A percentile compares a stretch with the other conserved stretches of the same genome.
Evolutionary conservation across 805 yeast species (phyloP).

Genomic region (Ogataea dorogensis): DNA sequence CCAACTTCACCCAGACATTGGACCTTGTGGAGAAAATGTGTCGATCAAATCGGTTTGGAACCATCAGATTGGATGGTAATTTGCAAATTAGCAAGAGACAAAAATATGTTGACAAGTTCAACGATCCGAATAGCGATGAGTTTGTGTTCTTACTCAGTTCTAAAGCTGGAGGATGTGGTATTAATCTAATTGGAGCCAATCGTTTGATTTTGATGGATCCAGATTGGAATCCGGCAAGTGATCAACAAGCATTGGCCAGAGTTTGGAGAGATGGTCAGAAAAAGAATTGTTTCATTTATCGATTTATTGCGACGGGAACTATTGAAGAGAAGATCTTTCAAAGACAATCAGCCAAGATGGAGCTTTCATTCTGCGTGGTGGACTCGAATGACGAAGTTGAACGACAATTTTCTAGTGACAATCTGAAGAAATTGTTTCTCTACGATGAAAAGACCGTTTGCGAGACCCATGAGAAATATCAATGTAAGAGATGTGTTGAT

Average conservation of each 20-base stretch:
- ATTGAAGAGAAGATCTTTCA: constrained; percentile 96
- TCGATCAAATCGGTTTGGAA: constrained; percentile 69
- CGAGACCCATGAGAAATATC: constrained; percentile 90
- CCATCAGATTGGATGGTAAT: constrained; percentile 85
- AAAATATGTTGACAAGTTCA: constrained; percentile 85
- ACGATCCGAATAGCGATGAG: constrained; percentile 84
- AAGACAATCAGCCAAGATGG: constrained; percentile 91
- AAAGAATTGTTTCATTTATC: constrained; percentile 91
- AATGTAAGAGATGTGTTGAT: constrained; percentile 75
- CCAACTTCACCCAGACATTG: constrained; percentile 91
- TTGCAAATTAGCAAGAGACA: constrained; percentile 91
- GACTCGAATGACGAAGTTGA: constrained; percentile 96
- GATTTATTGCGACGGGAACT: constrained; percentile 92
- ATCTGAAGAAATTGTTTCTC: constrained; percentile 70
- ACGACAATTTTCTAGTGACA: constrained; percentile 81
- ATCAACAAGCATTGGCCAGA: constrained; percentile 95
- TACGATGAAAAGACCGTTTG: constrained; percentile 66
- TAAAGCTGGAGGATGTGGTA: constrained; percentile 99
- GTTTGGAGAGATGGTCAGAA: constrained; percentile 99
- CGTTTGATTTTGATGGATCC: constrained; percentile 82
- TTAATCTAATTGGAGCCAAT: constrained; percentile 94
- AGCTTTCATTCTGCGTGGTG: constrained; percentile 92
- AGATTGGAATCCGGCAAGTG: constrained; percentile 99
- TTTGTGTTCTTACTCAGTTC: constrained; percentile 87
- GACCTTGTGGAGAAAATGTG: constrained; percentile 90